phyloP scores from a whole-genome alignment of 108 stramenopile species.

The Epithemia pelagica region DNA sequence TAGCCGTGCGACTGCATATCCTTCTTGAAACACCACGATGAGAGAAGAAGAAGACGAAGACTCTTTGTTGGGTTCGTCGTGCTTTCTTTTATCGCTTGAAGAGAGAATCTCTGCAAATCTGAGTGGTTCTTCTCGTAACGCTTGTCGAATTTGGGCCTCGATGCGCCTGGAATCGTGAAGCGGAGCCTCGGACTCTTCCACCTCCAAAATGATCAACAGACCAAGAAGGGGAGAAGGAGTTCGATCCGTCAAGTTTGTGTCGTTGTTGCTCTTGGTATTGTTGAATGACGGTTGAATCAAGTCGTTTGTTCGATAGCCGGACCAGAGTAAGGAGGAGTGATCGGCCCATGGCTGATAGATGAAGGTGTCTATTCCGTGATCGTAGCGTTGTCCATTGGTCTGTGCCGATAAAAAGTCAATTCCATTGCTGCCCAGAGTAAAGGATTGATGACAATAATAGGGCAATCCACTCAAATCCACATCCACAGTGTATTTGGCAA shows the following conservation, averaged over 20 bases:
- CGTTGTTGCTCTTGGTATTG: not conserved
- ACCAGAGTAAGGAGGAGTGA: not conserved
- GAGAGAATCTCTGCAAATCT: constrained; percentile 8
- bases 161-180: constrained; percentile 29
- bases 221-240: constrained; percentile 17
- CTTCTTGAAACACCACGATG: constrained; percentile 37
- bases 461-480: constrained; percentile 21
- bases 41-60: constrained; percentile 12
- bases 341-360: not conserved
- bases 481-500: constrained; percentile 19
- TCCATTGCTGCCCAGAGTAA: constrained; percentile 30
- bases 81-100: too few relatives aligned
- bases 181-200: constrained; percentile 33
- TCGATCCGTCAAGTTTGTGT: too few relatives aligned
- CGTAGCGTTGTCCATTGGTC: not conserved
- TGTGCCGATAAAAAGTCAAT: constrained; percentile 27
- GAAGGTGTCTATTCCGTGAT: not conserved
- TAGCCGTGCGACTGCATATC: constrained; percentile 47
- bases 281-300: not conserved
- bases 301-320: not conserved
- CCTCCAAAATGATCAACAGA: constrained; percentile 45
- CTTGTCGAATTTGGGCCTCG: not conserved
- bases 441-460: constrained; percentile 52
- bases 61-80: too few relatives aligned
- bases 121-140: not conserved